Base-by-base conservation (phyloP, 2,329 filamentous ascomycete genomes). In the Hymenoscyphus repandus region DNA sequence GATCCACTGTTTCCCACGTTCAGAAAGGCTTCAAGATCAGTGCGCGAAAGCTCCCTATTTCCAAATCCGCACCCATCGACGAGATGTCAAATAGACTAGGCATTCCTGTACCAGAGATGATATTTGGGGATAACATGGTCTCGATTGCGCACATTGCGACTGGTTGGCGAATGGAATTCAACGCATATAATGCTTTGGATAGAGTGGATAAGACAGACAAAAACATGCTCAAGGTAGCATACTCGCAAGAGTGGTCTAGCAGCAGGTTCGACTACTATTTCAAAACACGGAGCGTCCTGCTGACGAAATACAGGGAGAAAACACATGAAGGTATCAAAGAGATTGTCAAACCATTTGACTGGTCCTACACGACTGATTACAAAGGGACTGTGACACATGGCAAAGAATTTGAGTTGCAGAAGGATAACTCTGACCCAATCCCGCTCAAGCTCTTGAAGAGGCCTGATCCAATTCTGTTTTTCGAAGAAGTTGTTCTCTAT, bases 91-190 rank as follows among this genome's bases (percentile, higher is more conserved):
- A 77, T 51, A 82, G 80, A 56, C 78, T 99, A 48, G 84, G 85
- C 30, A 96, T 99, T 65, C 83, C 92, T 15, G 82, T 92, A 37
- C 93, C 93, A 7, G 93, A 99, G 73, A 99, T 99, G 93, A 99
- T 99, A 58, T 99, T 99, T 66, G 93, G 93, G 55, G 91, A 99
- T 74, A 99, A 99, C 69, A 74, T 86, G 51, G 84, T 95, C 37
- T 73, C 80, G 6, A 77, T 99, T 53, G 75, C 83, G 47, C 90
- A 97, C 71, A 55, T 72, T n/a, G 76, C 79, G 17, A 83, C 79
- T n/a, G 81, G 83, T 40, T 99, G 90, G 90, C 74, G 75, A 40
- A 75, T 97, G 56, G 72, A 78, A 47, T 99, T 97, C 75, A 86
- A 86, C 66, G 87, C 93, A 18, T 87, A 83, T 61, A 89, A 92